phyloP scores from a whole-genome alignment of 129 eudicot species.

The Artemisia argyi region DNA sequence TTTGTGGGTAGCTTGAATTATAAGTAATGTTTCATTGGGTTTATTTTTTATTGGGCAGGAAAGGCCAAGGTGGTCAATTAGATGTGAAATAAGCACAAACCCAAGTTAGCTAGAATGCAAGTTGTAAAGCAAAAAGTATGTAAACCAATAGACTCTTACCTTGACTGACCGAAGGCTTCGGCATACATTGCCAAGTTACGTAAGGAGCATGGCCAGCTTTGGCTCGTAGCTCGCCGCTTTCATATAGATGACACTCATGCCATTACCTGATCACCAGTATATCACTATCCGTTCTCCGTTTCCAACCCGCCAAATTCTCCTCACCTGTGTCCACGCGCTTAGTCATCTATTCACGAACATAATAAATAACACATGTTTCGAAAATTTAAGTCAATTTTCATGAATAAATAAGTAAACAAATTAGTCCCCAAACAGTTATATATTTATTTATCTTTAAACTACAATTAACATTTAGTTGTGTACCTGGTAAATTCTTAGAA shows the following conservation, averaged over 20 bases:
- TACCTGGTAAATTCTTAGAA: too few relatives aligned
- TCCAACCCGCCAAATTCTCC: constrained; percentile 75
- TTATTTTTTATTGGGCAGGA: constrained; percentile 15
- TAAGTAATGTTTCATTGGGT: constrained; percentile 5
- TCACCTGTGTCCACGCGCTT: constrained; percentile 70
- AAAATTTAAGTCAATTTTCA: too few relatives aligned
- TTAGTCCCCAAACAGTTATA: too few relatives aligned
- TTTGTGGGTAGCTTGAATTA: constrained; percentile 16
- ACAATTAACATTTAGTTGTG: too few relatives aligned
- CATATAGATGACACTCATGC: constrained; percentile 45
- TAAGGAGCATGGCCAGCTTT: constrained; percentile 59
- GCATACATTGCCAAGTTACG: constrained; percentile 69
- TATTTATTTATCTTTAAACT: too few relatives aligned
- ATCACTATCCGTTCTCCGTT: constrained; percentile 88
- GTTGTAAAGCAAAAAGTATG: constrained; percentile 31
- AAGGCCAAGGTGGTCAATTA: constrained; percentile 8
- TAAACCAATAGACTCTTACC: constrained; percentile 39
- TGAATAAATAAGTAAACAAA: too few relatives aligned
- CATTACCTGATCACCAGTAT: constrained; percentile 83
- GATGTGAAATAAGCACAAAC: constrained; percentile 18
- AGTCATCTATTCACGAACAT: constrained; percentile 51
- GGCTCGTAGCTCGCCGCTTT: constrained; percentile 75
- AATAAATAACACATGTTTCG: neutral
- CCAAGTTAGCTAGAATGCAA: constrained; percentile 13
- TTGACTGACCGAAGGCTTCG: constrained; percentile 73